A percentile compares a stretch with the other conserved stretches of the same genome.
Conservation (phyloP, 176 grass and related monocot species). For the Echinochloa phyllopogon region DNA sequence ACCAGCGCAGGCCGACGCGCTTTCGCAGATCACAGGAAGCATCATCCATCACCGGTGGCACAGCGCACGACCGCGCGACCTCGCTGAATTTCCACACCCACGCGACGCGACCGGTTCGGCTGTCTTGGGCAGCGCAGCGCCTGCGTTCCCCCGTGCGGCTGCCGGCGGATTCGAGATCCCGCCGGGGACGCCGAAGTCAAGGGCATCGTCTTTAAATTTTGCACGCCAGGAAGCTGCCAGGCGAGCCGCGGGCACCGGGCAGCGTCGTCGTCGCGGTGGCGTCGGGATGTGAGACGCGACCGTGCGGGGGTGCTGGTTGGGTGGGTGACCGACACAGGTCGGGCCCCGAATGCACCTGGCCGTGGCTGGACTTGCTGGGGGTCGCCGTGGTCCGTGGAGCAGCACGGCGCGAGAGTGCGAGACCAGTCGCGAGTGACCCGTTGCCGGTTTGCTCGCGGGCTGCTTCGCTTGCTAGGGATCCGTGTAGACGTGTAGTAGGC, state of each 20-base stretch:
- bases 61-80: neutral
- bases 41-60: neutral
- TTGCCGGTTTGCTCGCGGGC: neutral
- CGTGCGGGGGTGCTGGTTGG: conserved; percentile 8
- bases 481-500: neutral
- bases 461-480: neutral
- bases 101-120: neutral
- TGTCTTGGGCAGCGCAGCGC: neutral
- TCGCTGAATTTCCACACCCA: neutral
- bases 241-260: neutral
- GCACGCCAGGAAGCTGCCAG: conserved; percentile 16
- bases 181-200: neutral
- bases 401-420: neutral
- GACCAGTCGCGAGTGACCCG: neutral
- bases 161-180: neutral
- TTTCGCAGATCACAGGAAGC: conserved; percentile 24
- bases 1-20: neutral
- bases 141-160: neutral
- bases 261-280: neutral
- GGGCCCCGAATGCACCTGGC: neutral
- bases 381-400: neutral
- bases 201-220: neutral
- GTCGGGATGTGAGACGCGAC: neutral
- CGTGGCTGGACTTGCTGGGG: neutral
- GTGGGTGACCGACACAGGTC: conserved; percentile 47